phyloP scores from a whole-genome alignment of 2,329 filamentous ascomycete species.

The Paracamarosporium sp. region DNA sequence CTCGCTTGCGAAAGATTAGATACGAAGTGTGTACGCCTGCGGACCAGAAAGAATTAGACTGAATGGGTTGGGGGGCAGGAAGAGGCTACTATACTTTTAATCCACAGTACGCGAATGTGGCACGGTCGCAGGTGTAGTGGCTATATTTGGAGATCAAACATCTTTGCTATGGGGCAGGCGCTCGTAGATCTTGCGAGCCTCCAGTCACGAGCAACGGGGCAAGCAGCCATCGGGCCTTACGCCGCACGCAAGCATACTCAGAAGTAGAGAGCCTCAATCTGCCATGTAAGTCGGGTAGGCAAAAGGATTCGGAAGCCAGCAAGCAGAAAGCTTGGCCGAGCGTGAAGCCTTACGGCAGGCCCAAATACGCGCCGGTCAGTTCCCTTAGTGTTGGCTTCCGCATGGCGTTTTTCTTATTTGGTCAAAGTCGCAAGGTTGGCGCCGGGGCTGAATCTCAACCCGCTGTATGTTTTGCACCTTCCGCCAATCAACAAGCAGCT shows the following conservation, averaged over 20 bases:
- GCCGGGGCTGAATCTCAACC: not conserved
- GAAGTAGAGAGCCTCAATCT: not conserved
- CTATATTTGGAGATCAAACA: not conserved
- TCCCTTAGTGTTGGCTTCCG: not conserved
- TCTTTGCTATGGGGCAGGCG: not conserved
- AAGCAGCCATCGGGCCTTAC: not conserved
- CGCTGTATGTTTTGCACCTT: not conserved
- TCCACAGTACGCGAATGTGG: not conserved
- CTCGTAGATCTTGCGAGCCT: not conserved
- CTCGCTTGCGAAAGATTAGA: not conserved
- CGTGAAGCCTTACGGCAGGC: not conserved
- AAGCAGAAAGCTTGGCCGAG: not conserved
- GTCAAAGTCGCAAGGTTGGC: not conserved
- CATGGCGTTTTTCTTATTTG: not conserved
- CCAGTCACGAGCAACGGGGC: not conserved
- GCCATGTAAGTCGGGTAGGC: not conserved
- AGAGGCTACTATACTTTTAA: not conserved
- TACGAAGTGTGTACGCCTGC: not conserved
- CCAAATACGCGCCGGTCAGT: slow-evolving; percentile 1
- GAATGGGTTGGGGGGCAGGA: not conserved
- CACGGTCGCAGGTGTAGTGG: not conserved
- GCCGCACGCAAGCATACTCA: not conserved
- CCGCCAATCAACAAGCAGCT: not conserved
- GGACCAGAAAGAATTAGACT: not conserved
- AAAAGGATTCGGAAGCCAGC: not conserved